Evolutionary conservation across 1,284 basidiomycete genomes (phyloP), one percentile per base, ranked within the genome.

Genomic region (Heterobasidion occidentale): DNA sequence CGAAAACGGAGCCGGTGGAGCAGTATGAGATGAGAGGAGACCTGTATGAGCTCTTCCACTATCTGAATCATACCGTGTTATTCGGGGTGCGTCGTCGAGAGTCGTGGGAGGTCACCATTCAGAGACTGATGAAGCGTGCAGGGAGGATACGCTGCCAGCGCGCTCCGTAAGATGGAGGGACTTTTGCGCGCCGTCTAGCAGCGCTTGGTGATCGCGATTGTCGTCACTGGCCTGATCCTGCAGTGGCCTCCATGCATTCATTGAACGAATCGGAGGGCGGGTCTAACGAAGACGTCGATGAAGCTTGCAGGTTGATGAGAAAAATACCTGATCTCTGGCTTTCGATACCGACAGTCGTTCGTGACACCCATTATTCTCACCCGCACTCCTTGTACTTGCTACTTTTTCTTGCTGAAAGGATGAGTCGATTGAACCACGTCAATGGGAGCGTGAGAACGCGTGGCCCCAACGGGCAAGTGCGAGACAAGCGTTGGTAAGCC

Each of bases 41-140:
- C 57, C 71, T 94, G 34, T 94, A 94, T 65, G 85, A 93, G 70
- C 72, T 94, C 46, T 95, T 91, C 62, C 92, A 95, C 70, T 92
- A 94, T 67, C 73, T 94, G 59, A 95, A 94, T 63, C 90, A 91
- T 63, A 86, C 88, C 0, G 72, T 88, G 8, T 65, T 91, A 6
- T 90, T 90, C 61, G 84, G 85, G 57, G 88, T 88, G 63, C 70
- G 82, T 72, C 20, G 34, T 34, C 35, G 2, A 36, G 46, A 27
- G 9, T 51, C 20, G n/a, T 34, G 52, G 53, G 11, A 51, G 44
- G 34, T 56, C 45, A 19, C 27, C 27, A 49, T 36, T 53, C 36
- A 27, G 48, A 27, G 27, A 27, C 9, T 47, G 45, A 45, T 38
- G 59, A 56, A 60, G 2, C 8, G 51, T 14, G 49, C 64, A 86